Percentiles rank a stretch among this genome's conserved stretches.
Conservation (phyloP, 768 basidiomycete species). For the Neoboletus brunneissimus region DNA sequence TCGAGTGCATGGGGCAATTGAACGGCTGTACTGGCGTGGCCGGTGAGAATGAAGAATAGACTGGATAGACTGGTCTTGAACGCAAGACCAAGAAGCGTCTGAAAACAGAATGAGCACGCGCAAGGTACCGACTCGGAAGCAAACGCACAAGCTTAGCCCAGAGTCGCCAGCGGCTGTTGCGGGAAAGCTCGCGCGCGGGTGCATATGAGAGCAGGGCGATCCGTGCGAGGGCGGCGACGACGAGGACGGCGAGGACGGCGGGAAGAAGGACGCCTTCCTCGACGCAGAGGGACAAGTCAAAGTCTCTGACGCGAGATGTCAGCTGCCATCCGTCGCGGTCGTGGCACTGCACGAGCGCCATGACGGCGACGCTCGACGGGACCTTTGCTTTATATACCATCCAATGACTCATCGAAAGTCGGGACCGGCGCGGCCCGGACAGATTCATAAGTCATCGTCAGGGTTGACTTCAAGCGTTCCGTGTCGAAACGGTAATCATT, state of each 20-base stretch:
- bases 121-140: neutral
- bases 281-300: slow-evolving; percentile 80
- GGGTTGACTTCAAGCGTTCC: no score
- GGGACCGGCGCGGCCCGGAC: no score
- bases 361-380: slow-evolving; percentile 11
- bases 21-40: slow-evolving; percentile 37
- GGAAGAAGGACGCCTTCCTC: slow-evolving; percentile 72
- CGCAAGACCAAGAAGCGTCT: slow-evolving; percentile 52
- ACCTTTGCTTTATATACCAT: neutral
- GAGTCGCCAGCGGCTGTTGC: slow-evolving; percentile 51
- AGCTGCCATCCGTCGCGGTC: slow-evolving; percentile 65
- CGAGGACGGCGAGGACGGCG: slow-evolving; percentile 43
- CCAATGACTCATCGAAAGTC: no score
- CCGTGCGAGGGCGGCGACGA: slow-evolving; percentile 42
- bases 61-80: slow-evolving; percentile 44
- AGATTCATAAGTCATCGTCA: no score
- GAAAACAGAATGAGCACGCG: neutral
- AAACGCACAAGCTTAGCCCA: slow-evolving; percentile 64
- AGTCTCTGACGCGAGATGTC: slow-evolving; percentile 55
- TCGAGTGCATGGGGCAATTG: slow-evolving; percentile 56
- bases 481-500: no score
- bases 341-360: slow-evolving; percentile 42
- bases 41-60: slow-evolving; percentile 38
- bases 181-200: slow-evolving; percentile 35
- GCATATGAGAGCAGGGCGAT: slow-evolving; percentile 30